These are phyloP conservation scores for Colletotrichum sp. DNA, from an alignment of 2,329 filamentous ascomycete genomes.

Conservation along the genomic window DNA sequence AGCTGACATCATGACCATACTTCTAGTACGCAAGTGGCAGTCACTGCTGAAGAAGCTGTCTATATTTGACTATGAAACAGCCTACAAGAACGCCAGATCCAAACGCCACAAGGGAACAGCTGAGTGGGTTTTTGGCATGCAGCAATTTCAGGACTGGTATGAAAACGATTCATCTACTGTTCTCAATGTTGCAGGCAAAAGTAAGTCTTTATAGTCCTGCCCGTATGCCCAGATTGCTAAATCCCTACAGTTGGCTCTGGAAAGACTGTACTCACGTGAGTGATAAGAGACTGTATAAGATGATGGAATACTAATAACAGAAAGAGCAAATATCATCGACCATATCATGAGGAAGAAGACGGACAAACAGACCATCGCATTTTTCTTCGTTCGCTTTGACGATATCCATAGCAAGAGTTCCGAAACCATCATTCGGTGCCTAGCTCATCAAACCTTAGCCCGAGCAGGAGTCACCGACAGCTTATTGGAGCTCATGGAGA, in stretches of 20 bases:
- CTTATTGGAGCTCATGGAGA: not conserved
- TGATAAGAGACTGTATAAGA: not conserved
- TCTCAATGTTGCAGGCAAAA: not conserved
- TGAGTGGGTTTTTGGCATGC: not conserved
- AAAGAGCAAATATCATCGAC: not conserved
- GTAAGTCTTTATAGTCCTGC: not conserved
- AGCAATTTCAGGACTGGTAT: not conserved
- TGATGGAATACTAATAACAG: not conserved
- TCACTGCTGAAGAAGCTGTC: not conserved
- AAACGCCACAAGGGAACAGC: not conserved
- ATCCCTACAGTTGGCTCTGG: not conserved
- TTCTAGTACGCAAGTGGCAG: not conserved
- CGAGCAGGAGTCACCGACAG: not conserved
- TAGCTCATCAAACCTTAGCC: not conserved
- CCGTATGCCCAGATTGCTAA: not conserved
- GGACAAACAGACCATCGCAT: rapidly evolving
- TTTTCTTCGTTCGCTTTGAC: not conserved
- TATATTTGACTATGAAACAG: not conserved
- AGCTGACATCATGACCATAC: not conserved
- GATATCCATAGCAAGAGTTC: not conserved
- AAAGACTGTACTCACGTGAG: not conserved
- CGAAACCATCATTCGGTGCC: not conserved
- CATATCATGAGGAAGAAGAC: not conserved
- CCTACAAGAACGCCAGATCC: not conserved
- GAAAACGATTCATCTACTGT: not conserved